A percentile compares a stretch with the other conserved stretches of the same genome.
These are phyloP conservation scores for Ceratopteris richardii DNA, from an alignment of 75 land plant species.

Conservation along the genomic window DNA sequence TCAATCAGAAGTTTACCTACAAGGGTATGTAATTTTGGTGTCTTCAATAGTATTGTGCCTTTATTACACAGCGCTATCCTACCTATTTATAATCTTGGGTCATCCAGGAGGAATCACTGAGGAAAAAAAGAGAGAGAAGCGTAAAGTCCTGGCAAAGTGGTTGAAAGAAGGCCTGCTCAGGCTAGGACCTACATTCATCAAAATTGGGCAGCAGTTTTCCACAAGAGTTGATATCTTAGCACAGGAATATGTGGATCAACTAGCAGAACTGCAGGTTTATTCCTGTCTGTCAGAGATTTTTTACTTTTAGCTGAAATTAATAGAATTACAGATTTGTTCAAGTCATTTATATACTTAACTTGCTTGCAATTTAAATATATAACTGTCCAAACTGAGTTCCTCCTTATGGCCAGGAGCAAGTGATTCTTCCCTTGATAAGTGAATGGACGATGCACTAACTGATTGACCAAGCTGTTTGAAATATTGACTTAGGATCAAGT, in stretches of 20 bases:
- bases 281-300: neutral
- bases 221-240: conserved; percentile 98
- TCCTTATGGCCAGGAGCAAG: too few species aligned
- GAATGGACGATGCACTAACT: too few species aligned
- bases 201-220: conserved; percentile 99
- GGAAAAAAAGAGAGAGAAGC: conserved; percentile 54
- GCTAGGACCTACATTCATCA: conserved; percentile 96
- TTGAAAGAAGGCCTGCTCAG: conserved; percentile 86
- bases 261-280: conserved; percentile 94
- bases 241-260: conserved; percentile 95
- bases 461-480: too few species aligned
- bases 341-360: too few species aligned
- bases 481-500: conserved; percentile 74
- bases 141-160: conserved; percentile 90
- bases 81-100: too few species aligned
- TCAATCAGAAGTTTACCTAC: conserved; percentile 82
- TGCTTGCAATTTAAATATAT: too few species aligned
- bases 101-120: conserved; percentile 88
- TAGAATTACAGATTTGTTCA: too few species aligned
- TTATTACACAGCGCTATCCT: too few species aligned
- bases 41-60: too few species aligned
- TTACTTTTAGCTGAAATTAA: too few species aligned
- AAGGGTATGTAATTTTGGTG: conserved; percentile 36
- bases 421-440: too few species aligned
- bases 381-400: too few species aligned